Evolutionary conservation across 116 monocot genomes (phyloP).

Genomic region (Phalaenopsis hybrid): DNA sequence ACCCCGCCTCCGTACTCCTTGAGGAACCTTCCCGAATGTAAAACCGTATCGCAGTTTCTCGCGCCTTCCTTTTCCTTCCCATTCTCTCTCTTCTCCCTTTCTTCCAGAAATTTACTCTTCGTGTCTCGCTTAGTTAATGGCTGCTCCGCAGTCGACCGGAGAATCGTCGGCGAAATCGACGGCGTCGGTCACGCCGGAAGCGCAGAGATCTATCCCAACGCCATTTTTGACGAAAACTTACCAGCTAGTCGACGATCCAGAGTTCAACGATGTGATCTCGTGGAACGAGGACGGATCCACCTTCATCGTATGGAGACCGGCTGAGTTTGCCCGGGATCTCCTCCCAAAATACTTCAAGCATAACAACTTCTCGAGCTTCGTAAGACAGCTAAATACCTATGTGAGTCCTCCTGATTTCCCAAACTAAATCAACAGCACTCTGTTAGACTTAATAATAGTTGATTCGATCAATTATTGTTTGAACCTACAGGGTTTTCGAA

Average conservation of each 20-base stretch:
- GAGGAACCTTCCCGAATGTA: constrained; percentile 2
- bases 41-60: neutral
- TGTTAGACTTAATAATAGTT: neutral
- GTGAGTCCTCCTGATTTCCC: constrained; percentile 15
- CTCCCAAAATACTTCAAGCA: constrained; percentile 84
- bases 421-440: neutral
- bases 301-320: constrained; percentile 43
- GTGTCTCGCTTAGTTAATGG: neutral
- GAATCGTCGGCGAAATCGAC: neutral
- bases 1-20: neutral
- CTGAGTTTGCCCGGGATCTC: constrained; percentile 58
- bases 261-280: constrained; percentile 40
- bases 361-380: constrained; percentile 89
- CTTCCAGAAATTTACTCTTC: neutral
- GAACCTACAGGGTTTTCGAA: constrained; percentile 31
- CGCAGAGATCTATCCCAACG: constrained; percentile 44
- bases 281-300: constrained; percentile 49
- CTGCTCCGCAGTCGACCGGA: neutral
- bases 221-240: constrained; percentile 45
- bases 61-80: neutral
- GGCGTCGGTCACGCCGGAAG: constrained; percentile 9
- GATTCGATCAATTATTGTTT: neutral
- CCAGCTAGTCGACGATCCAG: constrained; percentile 38
- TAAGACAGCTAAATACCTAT: constrained; percentile 90
- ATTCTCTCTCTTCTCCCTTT: too few species aligned